A percentile compares a stretch with the other conserved stretches of the same genome.
Evolutionary conservation across 768 basidiomycete species (phyloP).

Genomic region (Epithele typhae): DNA sequence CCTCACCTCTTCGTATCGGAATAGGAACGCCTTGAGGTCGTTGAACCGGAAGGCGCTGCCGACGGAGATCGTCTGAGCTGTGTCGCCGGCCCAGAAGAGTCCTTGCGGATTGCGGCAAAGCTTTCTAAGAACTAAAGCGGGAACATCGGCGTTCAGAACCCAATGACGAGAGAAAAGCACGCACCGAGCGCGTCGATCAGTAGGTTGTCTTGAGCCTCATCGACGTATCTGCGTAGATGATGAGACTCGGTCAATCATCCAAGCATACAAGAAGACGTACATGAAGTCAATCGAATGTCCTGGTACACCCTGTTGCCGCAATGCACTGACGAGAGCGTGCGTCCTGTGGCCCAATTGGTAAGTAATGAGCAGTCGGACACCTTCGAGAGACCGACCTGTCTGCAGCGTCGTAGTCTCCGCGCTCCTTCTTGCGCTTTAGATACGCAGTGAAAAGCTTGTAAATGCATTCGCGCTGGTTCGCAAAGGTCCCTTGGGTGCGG

Average conservation of each 20-base stretch:
- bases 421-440: conserved; percentile 37
- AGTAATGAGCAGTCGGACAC: too few relatives aligned
- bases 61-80: conserved; percentile 71
- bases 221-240: conserved; percentile 53
- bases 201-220: conserved; percentile 71
- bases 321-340: conserved; percentile 1
- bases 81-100: conserved; percentile 77
- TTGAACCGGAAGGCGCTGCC: conserved; percentile 72
- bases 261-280: conserved; percentile 30
- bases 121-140: conserved; percentile 49
- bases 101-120: conserved; percentile 63
- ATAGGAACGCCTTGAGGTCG: conserved; percentile 62
- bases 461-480: conserved; percentile 40
- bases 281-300: conserved; percentile 50
- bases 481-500: conserved; percentile 45
- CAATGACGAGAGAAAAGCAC: too few relatives aligned
- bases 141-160: too few relatives aligned
- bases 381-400: too few relatives aligned
- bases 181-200: conserved; percentile 59
- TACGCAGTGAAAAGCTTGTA: conserved; percentile 56
- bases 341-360: too few relatives aligned
- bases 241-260: too few relatives aligned
- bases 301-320: conserved; percentile 29
- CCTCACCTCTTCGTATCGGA: conserved; percentile 53
- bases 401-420: conserved; percentile 49